Evolutionary conservation across 805 yeast genomes (phyloP).

Genomic region (Komagataella populi): DNA sequence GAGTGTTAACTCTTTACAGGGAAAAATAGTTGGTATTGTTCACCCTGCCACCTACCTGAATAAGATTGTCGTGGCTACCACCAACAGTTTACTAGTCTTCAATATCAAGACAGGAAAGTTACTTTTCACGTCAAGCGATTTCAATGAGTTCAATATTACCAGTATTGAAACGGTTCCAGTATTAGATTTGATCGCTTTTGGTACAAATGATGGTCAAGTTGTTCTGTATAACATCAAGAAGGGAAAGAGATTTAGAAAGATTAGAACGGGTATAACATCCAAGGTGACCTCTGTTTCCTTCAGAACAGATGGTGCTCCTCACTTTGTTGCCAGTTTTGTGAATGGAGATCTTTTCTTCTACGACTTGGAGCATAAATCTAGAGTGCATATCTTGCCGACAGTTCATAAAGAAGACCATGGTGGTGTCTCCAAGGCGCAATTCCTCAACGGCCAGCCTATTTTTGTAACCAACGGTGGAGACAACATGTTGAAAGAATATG

Average conservation of each 20-base stretch:
- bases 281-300: slow-evolving; percentile 57
- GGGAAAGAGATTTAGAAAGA: slow-evolving; percentile 41
- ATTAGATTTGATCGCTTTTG: slow-evolving; percentile 71
- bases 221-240: slow-evolving; percentile 53
- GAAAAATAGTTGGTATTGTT: slow-evolving; percentile 50
- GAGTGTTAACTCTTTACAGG: slow-evolving; percentile 45
- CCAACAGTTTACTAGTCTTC: slow-evolving; percentile 41
- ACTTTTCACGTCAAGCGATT: slow-evolving; percentile 34
- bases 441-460: slow-evolving; percentile 85
- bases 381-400: slow-evolving; percentile 62
- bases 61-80: slow-evolving; percentile 76
- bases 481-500: slow-evolving; percentile 77
- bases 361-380: slow-evolving; percentile 57
- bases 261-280: slow-evolving; percentile 25
- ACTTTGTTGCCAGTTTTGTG: slow-evolving; percentile 64
- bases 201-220: slow-evolving; percentile 56
- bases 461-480: slow-evolving; percentile 85
- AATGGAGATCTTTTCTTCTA: slow-evolving; percentile 80
- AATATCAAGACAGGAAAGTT: slow-evolving; percentile 72
- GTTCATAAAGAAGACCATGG: slow-evolving; percentile 67
- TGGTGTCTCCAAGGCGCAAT: slow-evolving; percentile 62
- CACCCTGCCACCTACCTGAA: slow-evolving; percentile 92
- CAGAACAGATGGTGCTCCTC: slow-evolving; percentile 82
- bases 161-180: slow-evolving; percentile 78
- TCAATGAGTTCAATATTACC: slow-evolving; percentile 41